Conservation (phyloP, 768 basidiomycete species). For the Psilocybe sp. region DNA sequence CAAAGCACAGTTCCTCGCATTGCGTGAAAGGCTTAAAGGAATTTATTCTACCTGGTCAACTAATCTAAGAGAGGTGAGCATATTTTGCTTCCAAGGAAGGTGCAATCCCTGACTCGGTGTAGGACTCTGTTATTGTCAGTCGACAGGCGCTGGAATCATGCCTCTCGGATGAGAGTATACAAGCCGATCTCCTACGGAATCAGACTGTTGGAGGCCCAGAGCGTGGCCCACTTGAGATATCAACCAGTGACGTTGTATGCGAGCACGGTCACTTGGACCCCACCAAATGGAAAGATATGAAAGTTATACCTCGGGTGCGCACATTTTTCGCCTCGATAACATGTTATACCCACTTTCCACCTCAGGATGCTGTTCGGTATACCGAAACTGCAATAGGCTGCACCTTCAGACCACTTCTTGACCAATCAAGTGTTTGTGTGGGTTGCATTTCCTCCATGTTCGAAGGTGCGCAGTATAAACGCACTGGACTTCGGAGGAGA, state of each 20-base stretch:
- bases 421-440: slow-evolving; percentile 53
- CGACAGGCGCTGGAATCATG: slow-evolving; percentile 59
- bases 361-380: slow-evolving; percentile 42
- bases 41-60: slow-evolving; percentile 67
- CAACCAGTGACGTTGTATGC: slow-evolving; percentile 55
- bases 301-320: slow-evolving; percentile 57
- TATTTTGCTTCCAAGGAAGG: not conserved
- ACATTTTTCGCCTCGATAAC: not conserved
- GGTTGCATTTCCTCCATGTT: slow-evolving; percentile 58
- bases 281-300: slow-evolving; percentile 57
- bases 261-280: slow-evolving; percentile 64
- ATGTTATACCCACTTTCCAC: slow-evolving; percentile 3
- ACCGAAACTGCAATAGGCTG: slow-evolving; percentile 44
- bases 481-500: not conserved
- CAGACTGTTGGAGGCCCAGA: not conserved
- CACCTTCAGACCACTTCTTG: slow-evolving; percentile 45
- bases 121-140: slow-evolving; percentile 60
- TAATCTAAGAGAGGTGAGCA: slow-evolving; percentile 43
- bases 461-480: slow-evolving; percentile 38
- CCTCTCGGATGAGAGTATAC: slow-evolving; percentile 43
- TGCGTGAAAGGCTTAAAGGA: slow-evolving; percentile 51
- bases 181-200: slow-evolving; percentile 17
- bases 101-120: not conserved
- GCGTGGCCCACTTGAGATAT: slow-evolving; percentile 14
- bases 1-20: slow-evolving; percentile 42